Conservation (phyloP, 139 green algal genomes). For the Pleodorina starrii region DNA sequence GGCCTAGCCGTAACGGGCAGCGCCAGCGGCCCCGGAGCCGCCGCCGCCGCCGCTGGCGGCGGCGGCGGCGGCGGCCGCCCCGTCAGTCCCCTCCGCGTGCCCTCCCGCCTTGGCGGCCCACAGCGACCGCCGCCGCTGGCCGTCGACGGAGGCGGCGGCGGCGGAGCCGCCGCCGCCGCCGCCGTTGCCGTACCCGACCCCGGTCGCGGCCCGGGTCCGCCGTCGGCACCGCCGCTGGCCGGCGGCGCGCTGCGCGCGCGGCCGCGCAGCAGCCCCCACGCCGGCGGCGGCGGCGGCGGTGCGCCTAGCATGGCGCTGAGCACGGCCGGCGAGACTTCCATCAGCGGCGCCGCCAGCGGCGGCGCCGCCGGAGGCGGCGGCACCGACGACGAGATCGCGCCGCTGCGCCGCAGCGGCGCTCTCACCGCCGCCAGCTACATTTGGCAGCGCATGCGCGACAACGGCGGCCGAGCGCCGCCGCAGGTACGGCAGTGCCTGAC, state of each 20-base stretch:
- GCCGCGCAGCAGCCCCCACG: slow-evolving; percentile 15
- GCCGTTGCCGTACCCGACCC: not conserved
- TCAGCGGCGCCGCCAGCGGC: not conserved
- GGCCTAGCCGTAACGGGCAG: not conserved
- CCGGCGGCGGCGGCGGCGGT: not conserved
- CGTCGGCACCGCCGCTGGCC: not conserved
- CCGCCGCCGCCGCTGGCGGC: not conserved
- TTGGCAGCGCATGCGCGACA: slow-evolving; percentile 51
- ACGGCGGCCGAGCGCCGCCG: slow-evolving; percentile 15
- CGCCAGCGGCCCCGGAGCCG: not conserved
- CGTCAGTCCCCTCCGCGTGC: not conserved
- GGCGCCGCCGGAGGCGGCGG: not conserved
- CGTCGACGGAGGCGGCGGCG: not conserved
- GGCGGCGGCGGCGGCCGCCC: not conserved
- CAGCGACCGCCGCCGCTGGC: not conserved
- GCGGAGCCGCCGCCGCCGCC: not conserved
- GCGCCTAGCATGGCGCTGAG: not conserved
- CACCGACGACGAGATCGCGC: not conserved
- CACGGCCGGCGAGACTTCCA: not conserved
- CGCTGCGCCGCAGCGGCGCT: slow-evolving; percentile 32
- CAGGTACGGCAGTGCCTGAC: slow-evolving; percentile 58
- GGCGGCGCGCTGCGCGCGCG: not conserved
- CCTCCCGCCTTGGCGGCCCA: not conserved
- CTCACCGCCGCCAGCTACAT: slow-evolving; percentile 44
- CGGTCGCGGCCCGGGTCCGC: not conserved